A percentile compares a stretch with the other conserved stretches of the same genome.
These are phyloP conservation scores for Fusarium robinianum DNA, from an alignment of 2,329 filamentous ascomycete species.

Conservation along the genomic window DNA sequence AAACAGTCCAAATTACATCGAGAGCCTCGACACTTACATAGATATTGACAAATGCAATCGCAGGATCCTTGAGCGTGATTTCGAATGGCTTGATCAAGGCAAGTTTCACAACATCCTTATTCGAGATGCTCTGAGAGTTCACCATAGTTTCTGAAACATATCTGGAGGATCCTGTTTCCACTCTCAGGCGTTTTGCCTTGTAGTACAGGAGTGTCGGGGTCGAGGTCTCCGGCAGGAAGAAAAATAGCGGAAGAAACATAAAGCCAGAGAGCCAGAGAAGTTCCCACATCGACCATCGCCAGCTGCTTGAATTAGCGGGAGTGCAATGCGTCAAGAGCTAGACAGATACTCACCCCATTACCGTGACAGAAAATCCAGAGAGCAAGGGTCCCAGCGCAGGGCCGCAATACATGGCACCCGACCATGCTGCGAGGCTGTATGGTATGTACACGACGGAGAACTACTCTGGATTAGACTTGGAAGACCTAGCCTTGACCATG, in stretches of 20 bases:
- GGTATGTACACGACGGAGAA: no score
- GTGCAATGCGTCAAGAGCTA: no score
- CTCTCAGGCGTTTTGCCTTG: constrained; percentile 22
- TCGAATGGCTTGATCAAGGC: constrained; percentile 47
- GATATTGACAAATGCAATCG: constrained; percentile 47
- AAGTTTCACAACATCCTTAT: constrained; percentile 16
- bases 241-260: constrained; percentile 27
- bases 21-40: no score
- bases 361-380: constrained; percentile 11
- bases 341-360: no score
- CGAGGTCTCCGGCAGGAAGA: constrained; percentile 34
- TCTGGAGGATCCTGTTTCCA: constrained; percentile 16
- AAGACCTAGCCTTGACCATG: no score
- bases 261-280: constrained; percentile 26
- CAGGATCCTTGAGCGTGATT: constrained; percentile 46
- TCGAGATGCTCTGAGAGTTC: constrained; percentile 14
- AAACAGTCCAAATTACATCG: no score
- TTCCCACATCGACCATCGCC: constrained; percentile 35
- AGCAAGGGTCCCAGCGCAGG: constrained; percentile 16
- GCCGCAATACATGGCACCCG: no score
- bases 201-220: constrained; percentile 29
- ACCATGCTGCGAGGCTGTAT: no score
- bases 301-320: no score
- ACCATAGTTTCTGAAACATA: constrained; percentile 14
- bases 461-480: no score